Percentiles rank a stretch among this genome's conserved stretches.
These are phyloP conservation scores for Erodium texanum DNA, from an alignment of 441 rosid genomes.

Conservation along the genomic window DNA sequence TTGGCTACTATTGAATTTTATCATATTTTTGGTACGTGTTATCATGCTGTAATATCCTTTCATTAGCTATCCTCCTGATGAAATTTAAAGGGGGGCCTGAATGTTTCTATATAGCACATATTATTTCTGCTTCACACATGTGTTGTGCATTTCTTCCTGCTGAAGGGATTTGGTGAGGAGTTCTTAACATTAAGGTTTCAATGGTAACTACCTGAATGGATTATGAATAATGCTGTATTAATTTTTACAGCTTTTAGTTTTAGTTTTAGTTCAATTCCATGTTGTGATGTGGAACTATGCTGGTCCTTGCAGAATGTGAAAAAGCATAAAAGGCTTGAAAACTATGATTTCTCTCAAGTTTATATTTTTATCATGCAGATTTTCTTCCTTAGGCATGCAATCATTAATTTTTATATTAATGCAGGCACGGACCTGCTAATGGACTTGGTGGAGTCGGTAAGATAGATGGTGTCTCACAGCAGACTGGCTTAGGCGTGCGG, in stretches of 20 bases:
- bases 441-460: constrained; percentile 65
- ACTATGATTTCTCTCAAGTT: background rate
- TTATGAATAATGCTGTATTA: background rate
- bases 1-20: background rate
- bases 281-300: background rate
- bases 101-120: background rate
- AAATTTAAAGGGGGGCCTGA: constrained; percentile 9
- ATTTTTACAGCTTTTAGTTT: constrained; percentile 4
- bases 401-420: constrained; percentile 22
- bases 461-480: constrained; percentile 53
- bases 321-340: background rate
- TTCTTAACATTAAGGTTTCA: constrained; percentile 10
- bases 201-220: constrained; percentile 3
- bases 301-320: background rate
- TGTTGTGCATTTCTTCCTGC: background rate
- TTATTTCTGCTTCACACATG: constrained; percentile 5
- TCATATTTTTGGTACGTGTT: constrained; percentile 4
- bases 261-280: background rate
- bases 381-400: background rate
- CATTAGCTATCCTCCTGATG: background rate
- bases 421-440: constrained; percentile 64
- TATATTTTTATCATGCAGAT: background rate
- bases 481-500: constrained; percentile 49
- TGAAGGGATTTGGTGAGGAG: background rate
- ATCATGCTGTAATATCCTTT: constrained; percentile 13